Evolutionary conservation across 2,329 filamentous ascomycete species (phyloP), one percentile per base, ranked within the genome.

Genomic region (Mariannaea sp.): DNA sequence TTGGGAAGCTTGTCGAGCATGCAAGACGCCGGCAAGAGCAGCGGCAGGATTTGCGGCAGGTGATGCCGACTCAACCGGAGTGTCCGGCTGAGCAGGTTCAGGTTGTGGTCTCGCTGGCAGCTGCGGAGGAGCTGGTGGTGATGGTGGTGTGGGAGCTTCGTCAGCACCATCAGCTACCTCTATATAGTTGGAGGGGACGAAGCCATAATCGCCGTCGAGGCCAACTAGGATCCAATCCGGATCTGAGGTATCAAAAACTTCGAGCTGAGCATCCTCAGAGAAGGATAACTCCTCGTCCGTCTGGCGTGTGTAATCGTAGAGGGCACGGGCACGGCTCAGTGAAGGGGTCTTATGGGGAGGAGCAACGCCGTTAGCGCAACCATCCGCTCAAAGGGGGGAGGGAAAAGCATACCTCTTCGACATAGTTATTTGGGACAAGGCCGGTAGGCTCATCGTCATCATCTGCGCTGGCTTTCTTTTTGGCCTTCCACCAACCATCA

Each of bases 281-380:
- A 99, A 97, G 19, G 93, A 97, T 8, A 99, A 80, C 74, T 99
- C 94, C 74, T 99, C 94, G 69, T 99, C 94, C 19, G 94, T 99
- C 76, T 99, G 94, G 65, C 93, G 85, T 44, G 90, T 90, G 72
- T 99, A 99, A 72, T 99, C 94, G 77, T 93, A 99, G n/a, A 97
- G 83, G n/a, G 94, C 90, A 71, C 88, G 92, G 43, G 93, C 94
- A 62, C 87, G 81, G 57, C 84, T 78, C 57, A 83, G 73, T 19
- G 89, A 83, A 65, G 81, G 76, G 53, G 87, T 87, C 86, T 65
- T 90, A 62, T 48, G 55, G 54, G 55, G 19, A 49, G 13, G n/a
- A 35, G 39, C 26, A 46, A 32, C 36, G 35, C 49, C 20, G 40
- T 43, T 48, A 56, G 49, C 43, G 14, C 36, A 14, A 7, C 20